Evolutionary conservation across 139 green algal genomes (phyloP), one percentile per base, ranked within the genome.

Genomic region (Coccomyxa sp.): DNA sequence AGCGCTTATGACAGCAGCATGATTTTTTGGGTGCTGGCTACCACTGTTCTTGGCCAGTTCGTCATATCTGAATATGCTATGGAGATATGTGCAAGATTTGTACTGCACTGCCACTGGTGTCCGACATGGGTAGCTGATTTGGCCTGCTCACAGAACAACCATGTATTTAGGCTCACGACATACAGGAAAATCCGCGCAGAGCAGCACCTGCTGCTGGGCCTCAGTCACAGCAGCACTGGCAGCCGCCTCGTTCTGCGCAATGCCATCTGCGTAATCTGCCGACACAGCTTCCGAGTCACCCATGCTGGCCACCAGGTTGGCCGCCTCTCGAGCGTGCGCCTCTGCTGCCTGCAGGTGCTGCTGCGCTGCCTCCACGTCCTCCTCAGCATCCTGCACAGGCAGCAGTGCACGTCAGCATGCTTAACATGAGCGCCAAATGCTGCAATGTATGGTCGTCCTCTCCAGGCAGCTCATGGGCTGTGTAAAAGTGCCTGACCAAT

Each of bases 341-440:
- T 10, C 18, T 40, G 69, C 69, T 34, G 33, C 69, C 24, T 36
- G 24, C 64, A 72, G 29, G 24, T 38, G 24, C 64, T 22, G 24
- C 69, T 50, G 69, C 33, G 3, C 34, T 12, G 33, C 69, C 29
- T 12, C 34, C 2, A 74, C 14, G 14, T 74, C 34, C 33, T 74
- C 69, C 33, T 24, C 14, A n/a, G 69, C 69, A 74, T 40, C 69
- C 34, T 74, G 64, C 64, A 74, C 14, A 40, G n/a, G n/a, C n/a
- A n/a, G n/a, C n/a, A n/a, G n/a, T n/a, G n/a, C n/a, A n/a, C n/a
- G n/a, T n/a, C n/a, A n/a, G n/a, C n/a, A n/a, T n/a, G n/a, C n/a
- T n/a, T n/a, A n/a, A n/a, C n/a, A n/a, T n/a, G n/a, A n/a, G n/a
- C n/a, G n/a, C n/a, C n/a, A n/a, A n/a, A n/a, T n/a, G n/a, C n/a